A percentile compares a stretch with the other conserved stretches of the same genome.
These are phyloP conservation scores for Metarhizium anisopliae DNA, from an alignment of 2,329 filamentous ascomycete species.

Conservation along the genomic window DNA sequence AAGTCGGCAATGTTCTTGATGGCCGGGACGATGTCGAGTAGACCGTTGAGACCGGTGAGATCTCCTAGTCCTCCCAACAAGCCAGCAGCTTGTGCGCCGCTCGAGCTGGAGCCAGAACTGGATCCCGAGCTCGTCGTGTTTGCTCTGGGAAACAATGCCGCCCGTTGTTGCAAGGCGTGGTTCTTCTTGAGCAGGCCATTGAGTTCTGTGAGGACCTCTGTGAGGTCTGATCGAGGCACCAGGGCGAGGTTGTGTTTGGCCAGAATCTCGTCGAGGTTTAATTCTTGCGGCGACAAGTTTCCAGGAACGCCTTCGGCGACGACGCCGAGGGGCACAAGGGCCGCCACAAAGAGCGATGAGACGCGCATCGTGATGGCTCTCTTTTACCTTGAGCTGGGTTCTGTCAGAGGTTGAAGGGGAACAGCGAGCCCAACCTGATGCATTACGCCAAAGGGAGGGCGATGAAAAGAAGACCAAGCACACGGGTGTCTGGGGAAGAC, in stretches of 20 bases:
- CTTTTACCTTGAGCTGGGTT: neutral
- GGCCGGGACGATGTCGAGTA: constrained; percentile 13
- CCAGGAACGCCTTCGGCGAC: constrained; percentile 16
- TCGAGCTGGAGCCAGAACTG: neutral
- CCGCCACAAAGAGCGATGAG: constrained; percentile 23
- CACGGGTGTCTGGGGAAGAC: neutral
- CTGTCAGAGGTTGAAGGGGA: neutral
- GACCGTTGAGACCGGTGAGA: constrained; percentile 13
- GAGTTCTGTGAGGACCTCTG: constrained; percentile 33
- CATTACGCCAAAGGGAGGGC: neutral
- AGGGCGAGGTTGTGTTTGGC: constrained; percentile 34
- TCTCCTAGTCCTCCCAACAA: constrained; percentile 12
- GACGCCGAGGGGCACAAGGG: constrained; percentile 24
- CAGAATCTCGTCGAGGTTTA: constrained; percentile 30
- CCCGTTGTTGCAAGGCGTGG: constrained; percentile 4
- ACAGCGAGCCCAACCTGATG: neutral
- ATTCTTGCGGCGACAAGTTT: constrained; percentile 20
- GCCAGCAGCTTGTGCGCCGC: neutral
- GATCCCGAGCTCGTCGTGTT: constrained; percentile 2
- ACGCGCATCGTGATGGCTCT: constrained; percentile 24
- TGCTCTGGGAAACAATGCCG: neutral
- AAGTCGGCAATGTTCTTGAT: constrained; percentile 17
- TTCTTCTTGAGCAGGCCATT: constrained; percentile 29
- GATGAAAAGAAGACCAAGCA: neutral
- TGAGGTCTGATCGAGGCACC: constrained; percentile 35